Evolutionary conservation across 495 filamentous ascomycete species (phyloP), one percentile per base, ranked within the genome.

Genomic region (Tuber calosporum): DNA sequence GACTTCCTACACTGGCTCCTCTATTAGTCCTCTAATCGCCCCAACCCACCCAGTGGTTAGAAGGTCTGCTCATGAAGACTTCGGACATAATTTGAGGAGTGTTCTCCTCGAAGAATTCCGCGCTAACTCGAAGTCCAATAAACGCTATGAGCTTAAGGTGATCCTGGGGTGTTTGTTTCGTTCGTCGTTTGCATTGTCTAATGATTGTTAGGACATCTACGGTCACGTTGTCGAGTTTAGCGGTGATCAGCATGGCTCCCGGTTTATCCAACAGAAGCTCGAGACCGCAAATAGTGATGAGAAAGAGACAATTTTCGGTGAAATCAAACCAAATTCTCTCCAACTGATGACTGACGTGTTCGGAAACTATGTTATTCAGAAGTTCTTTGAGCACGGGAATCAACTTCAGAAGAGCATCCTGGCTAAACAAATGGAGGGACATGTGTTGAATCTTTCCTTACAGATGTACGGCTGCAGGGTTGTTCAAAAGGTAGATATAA

Each of bases 311-410:
- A 89, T 98, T 2, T 99, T 97, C 84, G 85, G 85, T 0, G 96
- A 98, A 81, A 91, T 99, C 48, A 86, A 89, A 76, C 87, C 89
- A 0, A 94, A 98, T 79, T 87, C 89, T 13, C 78, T 97, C 48
- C 93, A 94, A 81, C 84, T 98, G 62, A 97, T 97, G 93, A 94
- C 90, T 17, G 96, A 98, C 81, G 90, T 97, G 20, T 98, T 97
- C 81, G 95, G 95, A 26, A 99, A 99, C 83, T 99, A 98, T 80
- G 95, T 99, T 45, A 95, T 98, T 36, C 95, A 99, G 79, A 98
- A 97, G 82, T 89, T 98, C 75, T 98, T 97, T 77, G 94, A 98
- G 83, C 93, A 98, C 80, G 96, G 96, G 41, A 96, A 93, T 75
- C 94, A 97, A 82, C 86, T 88, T 9, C 96, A 98, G 82, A 99